Evolutionary conservation across 805 yeast genomes (phyloP).

Genomic region (Starmerella geochares): DNA sequence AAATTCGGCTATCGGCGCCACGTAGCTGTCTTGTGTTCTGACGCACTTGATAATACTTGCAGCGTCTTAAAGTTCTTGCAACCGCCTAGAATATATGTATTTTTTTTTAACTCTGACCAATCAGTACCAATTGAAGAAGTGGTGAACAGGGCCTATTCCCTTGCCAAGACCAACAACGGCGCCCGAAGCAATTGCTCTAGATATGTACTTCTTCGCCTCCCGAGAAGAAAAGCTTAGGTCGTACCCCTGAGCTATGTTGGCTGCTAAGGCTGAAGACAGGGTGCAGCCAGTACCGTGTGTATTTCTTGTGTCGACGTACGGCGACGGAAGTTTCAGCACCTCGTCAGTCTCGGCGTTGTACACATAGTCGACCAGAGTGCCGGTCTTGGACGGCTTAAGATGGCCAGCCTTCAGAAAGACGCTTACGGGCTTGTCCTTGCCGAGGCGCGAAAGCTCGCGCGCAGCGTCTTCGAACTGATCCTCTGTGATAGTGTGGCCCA

Average conservation of each 20-base stretch:
- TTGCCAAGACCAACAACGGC: constrained; percentile 36
- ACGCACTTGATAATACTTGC: neutral
- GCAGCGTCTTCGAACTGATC: constrained; percentile 19
- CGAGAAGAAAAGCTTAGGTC: constrained; percentile 42
- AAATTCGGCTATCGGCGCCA: no score
- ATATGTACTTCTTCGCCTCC: constrained; percentile 54
- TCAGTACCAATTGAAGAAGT: constrained; percentile 32
- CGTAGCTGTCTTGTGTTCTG: no score
- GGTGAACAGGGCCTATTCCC: constrained; percentile 70
- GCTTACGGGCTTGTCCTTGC: constrained; percentile 10
- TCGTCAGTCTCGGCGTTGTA: constrained; percentile 33
- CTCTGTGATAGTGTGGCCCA: constrained; percentile 14
- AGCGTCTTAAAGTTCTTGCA: no score
- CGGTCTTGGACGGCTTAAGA: constrained; percentile 30
- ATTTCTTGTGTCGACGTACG: constrained; percentile 39
- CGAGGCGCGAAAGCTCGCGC: constrained; percentile 25
- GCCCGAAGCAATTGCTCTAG: constrained; percentile 43
- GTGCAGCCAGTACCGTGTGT: constrained; percentile 93
- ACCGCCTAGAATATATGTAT: no score
- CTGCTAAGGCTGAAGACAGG: constrained; percentile 66
- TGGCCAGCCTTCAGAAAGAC: constrained; percentile 79
- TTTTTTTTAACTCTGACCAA: neutral
- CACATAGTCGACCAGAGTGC: constrained; percentile 20
- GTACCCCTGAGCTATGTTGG: constrained; percentile 53
- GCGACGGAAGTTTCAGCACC: constrained; percentile 44